A percentile compares a stretch with the other conserved stretches of the same genome.
phyloP scores from a whole-genome alignment of 306 rosid genomes.

The Cucurbita argyrosperma region DNA sequence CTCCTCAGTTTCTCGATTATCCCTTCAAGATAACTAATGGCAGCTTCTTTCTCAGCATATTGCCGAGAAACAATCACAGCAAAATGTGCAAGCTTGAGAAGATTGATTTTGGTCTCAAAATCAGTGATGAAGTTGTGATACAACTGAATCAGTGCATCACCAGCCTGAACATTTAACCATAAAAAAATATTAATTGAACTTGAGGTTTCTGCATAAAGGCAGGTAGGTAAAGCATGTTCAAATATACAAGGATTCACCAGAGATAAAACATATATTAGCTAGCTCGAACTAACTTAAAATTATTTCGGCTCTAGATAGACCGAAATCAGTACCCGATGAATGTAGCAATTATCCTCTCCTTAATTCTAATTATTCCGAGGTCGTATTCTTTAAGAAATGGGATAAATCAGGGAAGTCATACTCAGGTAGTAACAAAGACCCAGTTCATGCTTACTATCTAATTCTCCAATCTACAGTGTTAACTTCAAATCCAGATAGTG shows the following conservation, averaged over 20 bases:
- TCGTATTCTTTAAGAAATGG: background rate
- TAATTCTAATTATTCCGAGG: background rate
- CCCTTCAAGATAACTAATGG: conserved; percentile 74
- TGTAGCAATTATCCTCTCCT: background rate
- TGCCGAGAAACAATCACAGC: conserved; percentile 93
- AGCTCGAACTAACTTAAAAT: background rate
- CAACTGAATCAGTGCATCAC: conserved; percentile 88
- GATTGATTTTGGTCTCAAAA: conserved; percentile 96
- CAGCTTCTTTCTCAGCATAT: conserved; percentile 92
- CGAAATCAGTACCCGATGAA: background rate
- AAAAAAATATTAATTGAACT: background rate
- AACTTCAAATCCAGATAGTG: background rate
- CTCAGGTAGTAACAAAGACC: background rate
- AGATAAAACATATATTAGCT: background rate
- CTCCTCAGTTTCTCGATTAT: conserved; percentile 79
- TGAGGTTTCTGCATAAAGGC: background rate
- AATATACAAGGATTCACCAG: background rate
- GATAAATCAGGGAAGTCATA: background rate
- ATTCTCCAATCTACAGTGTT: background rate
- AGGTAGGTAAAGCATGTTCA: background rate
- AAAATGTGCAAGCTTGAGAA: conserved; percentile 97
- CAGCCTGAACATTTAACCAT: conserved; percentile 53
- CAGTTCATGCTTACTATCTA: background rate
- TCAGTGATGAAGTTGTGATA: conserved; percentile 96
- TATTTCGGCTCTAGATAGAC: background rate